These are phyloP conservation scores for Chalara sp. DNA, from an alignment of 2,329 filamentous ascomycete species.

Conservation along the genomic window DNA sequence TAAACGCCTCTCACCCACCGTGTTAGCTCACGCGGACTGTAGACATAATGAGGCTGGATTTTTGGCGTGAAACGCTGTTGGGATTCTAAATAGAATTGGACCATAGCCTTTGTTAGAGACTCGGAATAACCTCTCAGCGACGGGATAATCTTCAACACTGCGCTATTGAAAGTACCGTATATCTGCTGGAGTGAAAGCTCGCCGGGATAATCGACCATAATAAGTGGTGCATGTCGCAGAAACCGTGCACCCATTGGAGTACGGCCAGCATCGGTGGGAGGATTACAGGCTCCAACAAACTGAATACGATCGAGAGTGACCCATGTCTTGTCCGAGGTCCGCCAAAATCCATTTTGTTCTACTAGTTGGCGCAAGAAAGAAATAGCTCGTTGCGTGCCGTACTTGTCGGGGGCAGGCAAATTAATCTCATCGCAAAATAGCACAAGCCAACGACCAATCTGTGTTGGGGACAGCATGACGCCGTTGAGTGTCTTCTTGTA, in stretches of 20 bases:
- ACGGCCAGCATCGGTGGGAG: conserved; percentile 92
- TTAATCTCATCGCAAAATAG: conserved; percentile 99
- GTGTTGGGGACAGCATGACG: conserved; percentile 88
- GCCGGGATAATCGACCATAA: conserved; percentile 99
- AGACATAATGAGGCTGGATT: conserved; percentile 98
- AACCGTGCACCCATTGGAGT: conserved; percentile 91
- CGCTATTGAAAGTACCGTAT: conserved; percentile 96
- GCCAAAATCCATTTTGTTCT: conserved; percentile 99
- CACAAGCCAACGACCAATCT: conserved; percentile 96
- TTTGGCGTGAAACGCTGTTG: conserved; percentile 91
- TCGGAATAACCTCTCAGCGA: conserved; percentile 93
- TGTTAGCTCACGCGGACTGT: conserved; percentile 96
- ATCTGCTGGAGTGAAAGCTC: conserved; percentile 93
- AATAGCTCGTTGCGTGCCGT: conserved; percentile 94
- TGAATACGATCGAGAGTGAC: conserved; percentile 96
- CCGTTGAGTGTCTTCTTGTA: conserved; percentile 98
- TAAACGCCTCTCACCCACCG: conserved; percentile 97
- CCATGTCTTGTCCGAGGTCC: conserved; percentile 95
- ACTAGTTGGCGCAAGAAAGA: conserved; percentile 96
- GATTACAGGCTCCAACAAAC: conserved; percentile 98
- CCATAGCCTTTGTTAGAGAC: conserved; percentile 93
- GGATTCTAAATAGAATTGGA: conserved; percentile 90
- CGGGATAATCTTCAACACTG: conserved; percentile 93
- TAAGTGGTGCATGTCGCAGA: conserved; percentile 90
- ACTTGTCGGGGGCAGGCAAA: conserved; percentile 92